Percentiles rank a stretch among this genome's conserved stretches.
Evolutionary conservation across 139 green algal genomes (phyloP).

Genomic region (Chlorella vulgaris): DNA sequence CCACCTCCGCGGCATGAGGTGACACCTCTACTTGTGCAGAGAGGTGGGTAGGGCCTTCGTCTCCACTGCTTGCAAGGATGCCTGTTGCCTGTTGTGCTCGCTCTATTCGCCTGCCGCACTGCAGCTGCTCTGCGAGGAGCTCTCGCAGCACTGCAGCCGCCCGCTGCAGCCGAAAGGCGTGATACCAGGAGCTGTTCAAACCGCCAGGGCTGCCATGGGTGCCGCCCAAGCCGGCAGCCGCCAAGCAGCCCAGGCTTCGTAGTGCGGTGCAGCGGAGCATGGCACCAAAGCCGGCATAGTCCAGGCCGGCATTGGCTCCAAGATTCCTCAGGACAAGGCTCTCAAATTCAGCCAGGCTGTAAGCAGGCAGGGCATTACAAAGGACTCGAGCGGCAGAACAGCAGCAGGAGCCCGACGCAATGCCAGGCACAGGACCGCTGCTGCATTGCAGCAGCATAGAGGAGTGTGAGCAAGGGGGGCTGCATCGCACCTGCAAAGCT

Average conservation of each 20-base stretch:
- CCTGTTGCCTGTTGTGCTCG: too few species aligned
- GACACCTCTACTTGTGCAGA: background rate
- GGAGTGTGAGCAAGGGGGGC: too few species aligned
- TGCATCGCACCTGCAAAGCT: slow-evolving; percentile 23
- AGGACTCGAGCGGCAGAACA: background rate
- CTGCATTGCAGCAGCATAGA: background rate
- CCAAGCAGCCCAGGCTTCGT: background rate
- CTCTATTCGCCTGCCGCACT: too few species aligned
- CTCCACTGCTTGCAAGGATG: background rate
- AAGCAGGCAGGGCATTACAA: too few species aligned
- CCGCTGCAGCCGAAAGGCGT: slow-evolving; percentile 15
- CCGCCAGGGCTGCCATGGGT: background rate
- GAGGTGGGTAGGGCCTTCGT: background rate
- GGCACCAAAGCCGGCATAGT: slow-evolving; percentile 43
- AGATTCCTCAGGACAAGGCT: slow-evolving; percentile 71
- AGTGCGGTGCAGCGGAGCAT: slow-evolving; percentile 41
- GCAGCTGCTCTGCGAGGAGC: slow-evolving; percentile 16
- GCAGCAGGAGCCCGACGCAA: background rate
- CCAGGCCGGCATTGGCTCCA: slow-evolving; percentile 62
- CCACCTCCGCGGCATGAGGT: slow-evolving; percentile 4
- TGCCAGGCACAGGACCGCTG: background rate
- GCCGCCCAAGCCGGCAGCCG: background rate
- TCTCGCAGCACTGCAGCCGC: background rate
- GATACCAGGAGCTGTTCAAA: background rate
- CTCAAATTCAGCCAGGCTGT: slow-evolving; percentile 68